Evolutionary conservation across 192 early-diverging fungal genomes (phyloP).

Genomic region (Cladochytrium replicatum): DNA sequence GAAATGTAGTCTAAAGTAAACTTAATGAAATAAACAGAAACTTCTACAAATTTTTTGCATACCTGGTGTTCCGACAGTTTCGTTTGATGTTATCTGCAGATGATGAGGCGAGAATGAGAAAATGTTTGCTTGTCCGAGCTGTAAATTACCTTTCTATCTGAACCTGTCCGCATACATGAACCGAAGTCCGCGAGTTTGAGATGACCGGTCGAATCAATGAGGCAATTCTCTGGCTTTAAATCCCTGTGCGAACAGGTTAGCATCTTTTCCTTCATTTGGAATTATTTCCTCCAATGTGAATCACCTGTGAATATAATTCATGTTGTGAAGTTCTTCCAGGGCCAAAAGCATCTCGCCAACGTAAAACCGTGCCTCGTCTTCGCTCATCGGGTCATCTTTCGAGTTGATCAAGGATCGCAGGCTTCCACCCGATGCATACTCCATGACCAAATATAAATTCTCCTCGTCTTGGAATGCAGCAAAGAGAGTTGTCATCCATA

Average conservation of each 20-base stretch:
- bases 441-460: constrained; percentile 50
- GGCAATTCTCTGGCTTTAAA: constrained; percentile 70
- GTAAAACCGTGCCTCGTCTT: constrained; percentile 65
- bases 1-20: constrained; percentile 91
- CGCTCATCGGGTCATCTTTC: constrained; percentile 35
- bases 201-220: constrained; percentile 65
- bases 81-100: constrained; percentile 34
- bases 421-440: constrained; percentile 57
- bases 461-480: constrained; percentile 50
- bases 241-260: constrained; percentile 65
- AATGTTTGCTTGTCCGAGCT: no score
- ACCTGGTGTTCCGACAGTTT: constrained; percentile 55
- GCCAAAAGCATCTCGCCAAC: constrained; percentile 64
- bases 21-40: background rate
- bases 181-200: constrained; percentile 79
- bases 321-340: constrained; percentile 59
- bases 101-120: background rate
- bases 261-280: no score
- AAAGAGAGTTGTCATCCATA: constrained; percentile 43
- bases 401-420: constrained; percentile 54
- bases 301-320: constrained; percentile 56
- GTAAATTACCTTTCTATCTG: constrained; percentile 25
- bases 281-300: no score
- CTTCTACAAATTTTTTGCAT: no score
- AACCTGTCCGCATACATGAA: constrained; percentile 59